Conservation (phyloP, 208 protist genomes). For the Acanthamoeba triangularis region DNA sequence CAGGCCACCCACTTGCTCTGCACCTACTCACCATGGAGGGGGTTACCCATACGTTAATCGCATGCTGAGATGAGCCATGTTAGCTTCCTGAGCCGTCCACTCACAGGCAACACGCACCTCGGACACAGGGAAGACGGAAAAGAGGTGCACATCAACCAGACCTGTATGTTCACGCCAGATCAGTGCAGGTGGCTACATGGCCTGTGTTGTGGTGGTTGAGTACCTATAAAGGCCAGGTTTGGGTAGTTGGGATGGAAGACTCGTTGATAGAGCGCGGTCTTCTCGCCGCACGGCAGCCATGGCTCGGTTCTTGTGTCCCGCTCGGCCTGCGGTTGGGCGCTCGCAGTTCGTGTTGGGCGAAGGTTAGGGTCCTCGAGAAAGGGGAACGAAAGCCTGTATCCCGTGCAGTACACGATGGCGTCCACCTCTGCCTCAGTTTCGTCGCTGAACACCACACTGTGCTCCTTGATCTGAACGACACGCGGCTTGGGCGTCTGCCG, state of each 20-base stretch:
- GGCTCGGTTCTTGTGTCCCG: neutral
- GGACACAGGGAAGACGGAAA: conserved; percentile 55
- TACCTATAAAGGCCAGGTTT: conserved; percentile 33
- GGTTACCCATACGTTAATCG: too few species aligned
- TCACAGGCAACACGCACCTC: too few species aligned
- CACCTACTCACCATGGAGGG: too few species aligned
- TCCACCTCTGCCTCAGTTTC: conserved; percentile 41
- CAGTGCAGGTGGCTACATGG: too few species aligned
- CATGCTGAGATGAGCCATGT: too few species aligned
- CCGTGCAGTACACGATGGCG: conserved; percentile 41
- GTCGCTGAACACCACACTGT: conserved; percentile 47
- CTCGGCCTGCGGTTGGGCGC: neutral
- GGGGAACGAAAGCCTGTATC: conserved; percentile 43
- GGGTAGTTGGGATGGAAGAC: conserved; percentile 48
- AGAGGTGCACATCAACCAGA: conserved; percentile 48
- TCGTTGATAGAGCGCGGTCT: neutral
- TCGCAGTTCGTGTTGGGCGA: too few species aligned
- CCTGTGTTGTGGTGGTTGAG: neutral
- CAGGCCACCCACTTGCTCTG: conserved; percentile 57
- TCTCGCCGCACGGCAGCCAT: conserved; percentile 19
- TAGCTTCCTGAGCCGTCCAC: too few species aligned
- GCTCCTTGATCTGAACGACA: neutral
- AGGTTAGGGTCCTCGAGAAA: neutral
- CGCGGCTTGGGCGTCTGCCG: conserved; percentile 46
- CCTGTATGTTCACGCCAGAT: neutral